phyloP scores from a whole-genome alignment of 768 basidiomycete species.

The Pleurotus salmoneostramineus region DNA sequence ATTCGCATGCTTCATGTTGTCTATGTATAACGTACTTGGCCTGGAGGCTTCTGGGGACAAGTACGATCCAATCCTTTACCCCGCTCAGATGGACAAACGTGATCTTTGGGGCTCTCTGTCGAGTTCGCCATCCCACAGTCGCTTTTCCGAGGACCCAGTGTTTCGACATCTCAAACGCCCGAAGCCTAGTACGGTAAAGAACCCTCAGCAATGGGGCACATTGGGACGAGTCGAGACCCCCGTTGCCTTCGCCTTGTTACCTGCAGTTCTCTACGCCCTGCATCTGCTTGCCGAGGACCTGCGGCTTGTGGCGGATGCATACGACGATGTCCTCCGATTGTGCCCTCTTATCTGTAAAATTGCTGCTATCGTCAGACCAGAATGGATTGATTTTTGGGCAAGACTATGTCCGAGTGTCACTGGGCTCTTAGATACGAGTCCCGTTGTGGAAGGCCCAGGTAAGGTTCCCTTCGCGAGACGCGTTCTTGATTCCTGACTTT shows the following conservation, averaged over 20 bases:
- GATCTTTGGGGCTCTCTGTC: conserved; percentile 49
- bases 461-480: neutral
- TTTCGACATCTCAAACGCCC: conserved; percentile 37
- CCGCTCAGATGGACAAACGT: neutral
- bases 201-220: too few relatives aligned
- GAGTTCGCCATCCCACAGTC: conserved; percentile 34
- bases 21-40: conserved; percentile 47
- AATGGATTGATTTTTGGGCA: conserved; percentile 95
- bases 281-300: conserved; percentile 78
- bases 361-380: conserved; percentile 62
- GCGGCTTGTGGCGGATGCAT: conserved; percentile 52
- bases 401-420: conserved; percentile 66
- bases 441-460: conserved; percentile 17
- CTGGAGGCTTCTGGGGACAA: conserved; percentile 19
- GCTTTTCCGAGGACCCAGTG: conserved; percentile 59
- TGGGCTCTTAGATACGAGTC: conserved; percentile 47
- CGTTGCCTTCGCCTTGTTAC: conserved; percentile 42
- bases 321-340: conserved; percentile 51
- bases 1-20: conserved; percentile 38
- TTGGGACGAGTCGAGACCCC: neutral
- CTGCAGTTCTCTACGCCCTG: conserved; percentile 65
- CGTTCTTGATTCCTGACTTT: neutral
- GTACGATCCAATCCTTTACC: neutral
- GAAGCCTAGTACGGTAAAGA: neutral
- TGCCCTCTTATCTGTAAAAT: conserved; percentile 62